A percentile compares a stretch with the other conserved stretches of the same genome.
phyloP scores from a whole-genome alignment of 2,329 filamentous ascomycete species.

The Colletotrichum sp. region DNA sequence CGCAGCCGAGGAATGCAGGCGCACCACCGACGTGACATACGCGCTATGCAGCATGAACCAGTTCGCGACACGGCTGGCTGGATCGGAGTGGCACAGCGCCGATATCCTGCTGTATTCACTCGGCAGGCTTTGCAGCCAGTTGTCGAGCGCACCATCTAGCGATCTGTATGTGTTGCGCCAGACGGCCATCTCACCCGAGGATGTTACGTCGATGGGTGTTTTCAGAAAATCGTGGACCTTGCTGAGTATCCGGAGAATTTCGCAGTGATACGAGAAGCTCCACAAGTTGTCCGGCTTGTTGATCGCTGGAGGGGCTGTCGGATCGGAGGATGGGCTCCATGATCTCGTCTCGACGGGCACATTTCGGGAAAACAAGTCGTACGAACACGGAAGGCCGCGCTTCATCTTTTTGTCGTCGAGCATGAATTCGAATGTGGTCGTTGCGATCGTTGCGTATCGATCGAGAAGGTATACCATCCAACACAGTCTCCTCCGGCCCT shows the following conservation, averaged over 20 bases:
- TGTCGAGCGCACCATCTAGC: constrained; percentile 43
- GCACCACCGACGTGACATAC: constrained; percentile 47
- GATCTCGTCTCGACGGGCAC: constrained; percentile 46
- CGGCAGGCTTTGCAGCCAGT: constrained; percentile 46
- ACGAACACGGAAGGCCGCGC: constrained; percentile 47
- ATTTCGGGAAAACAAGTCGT: constrained; percentile 49
- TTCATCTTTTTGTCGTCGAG: constrained; percentile 43
- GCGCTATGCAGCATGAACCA: constrained; percentile 53
- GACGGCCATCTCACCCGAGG: constrained; percentile 39
- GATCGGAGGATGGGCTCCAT: constrained; percentile 26
- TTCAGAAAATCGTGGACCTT: constrained; percentile 49
- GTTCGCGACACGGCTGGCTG: constrained; percentile 49
- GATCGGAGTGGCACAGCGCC: constrained; percentile 49
- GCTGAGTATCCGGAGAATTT: constrained; percentile 47
- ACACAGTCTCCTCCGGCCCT: constrained; percentile 44
- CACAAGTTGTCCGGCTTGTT: constrained; percentile 47
- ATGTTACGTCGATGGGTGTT: constrained; percentile 42
- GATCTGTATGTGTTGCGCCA: constrained; percentile 47
- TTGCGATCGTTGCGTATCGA: constrained; percentile 47
- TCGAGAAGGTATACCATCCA: constrained; percentile 53
- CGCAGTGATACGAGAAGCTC: constrained; percentile 50
- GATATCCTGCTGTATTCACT: constrained; percentile 52
- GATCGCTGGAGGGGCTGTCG: constrained; percentile 27
- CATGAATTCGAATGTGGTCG: constrained; percentile 45
- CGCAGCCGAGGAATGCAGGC: constrained; percentile 48